A percentile compares a stretch with the other conserved stretches of the same genome.
Evolutionary conservation across 1,139 yeast species (phyloP).

Genomic region (Candida glucosophila): DNA sequence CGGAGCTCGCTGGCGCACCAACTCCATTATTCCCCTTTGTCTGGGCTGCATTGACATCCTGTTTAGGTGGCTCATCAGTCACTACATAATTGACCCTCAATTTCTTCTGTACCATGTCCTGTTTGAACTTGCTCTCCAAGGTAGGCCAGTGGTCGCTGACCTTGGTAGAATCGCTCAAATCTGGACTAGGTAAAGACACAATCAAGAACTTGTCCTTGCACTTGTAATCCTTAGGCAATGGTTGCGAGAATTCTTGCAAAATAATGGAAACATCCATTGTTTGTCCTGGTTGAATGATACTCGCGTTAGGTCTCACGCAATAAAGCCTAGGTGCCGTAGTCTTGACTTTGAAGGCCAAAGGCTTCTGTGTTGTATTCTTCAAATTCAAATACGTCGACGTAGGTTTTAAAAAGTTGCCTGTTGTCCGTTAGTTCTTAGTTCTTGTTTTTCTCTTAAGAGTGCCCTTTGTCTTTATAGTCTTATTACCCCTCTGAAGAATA

Average conservation of each 20-base stretch:
- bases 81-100: slow-evolving; percentile 64
- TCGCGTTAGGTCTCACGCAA: slow-evolving; percentile 94
- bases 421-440: slow-evolving; percentile 3
- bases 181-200: slow-evolving; percentile 73
- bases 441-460: no score
- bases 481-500: no score
- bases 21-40: slow-evolving; percentile 8
- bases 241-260: slow-evolving; percentile 73
- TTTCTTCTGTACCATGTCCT: slow-evolving; percentile 59
- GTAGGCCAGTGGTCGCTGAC: slow-evolving; percentile 69
- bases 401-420: slow-evolving; percentile 65
- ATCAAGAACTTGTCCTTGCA: slow-evolving; percentile 90
- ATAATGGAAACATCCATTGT: slow-evolving; percentile 70
- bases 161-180: slow-evolving; percentile 41
- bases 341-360: slow-evolving; percentile 88
- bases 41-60: slow-evolving; percentile 6
- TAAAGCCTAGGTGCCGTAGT: slow-evolving; percentile 96
- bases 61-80: slow-evolving; percentile 18
- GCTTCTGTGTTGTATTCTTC: slow-evolving; percentile 52
- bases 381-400: slow-evolving; percentile 64
- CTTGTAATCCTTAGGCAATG: slow-evolving; percentile 63
- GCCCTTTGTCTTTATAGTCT: no score
- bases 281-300: slow-evolving; percentile 69
- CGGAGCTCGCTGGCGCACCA: slow-evolving; percentile 7
- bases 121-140: slow-evolving; percentile 56